Percentiles rank a stretch among this genome's conserved stretches.
phyloP scores from a whole-genome alignment of 768 basidiomycete genomes.

The Lactifluus echinatus region DNA sequence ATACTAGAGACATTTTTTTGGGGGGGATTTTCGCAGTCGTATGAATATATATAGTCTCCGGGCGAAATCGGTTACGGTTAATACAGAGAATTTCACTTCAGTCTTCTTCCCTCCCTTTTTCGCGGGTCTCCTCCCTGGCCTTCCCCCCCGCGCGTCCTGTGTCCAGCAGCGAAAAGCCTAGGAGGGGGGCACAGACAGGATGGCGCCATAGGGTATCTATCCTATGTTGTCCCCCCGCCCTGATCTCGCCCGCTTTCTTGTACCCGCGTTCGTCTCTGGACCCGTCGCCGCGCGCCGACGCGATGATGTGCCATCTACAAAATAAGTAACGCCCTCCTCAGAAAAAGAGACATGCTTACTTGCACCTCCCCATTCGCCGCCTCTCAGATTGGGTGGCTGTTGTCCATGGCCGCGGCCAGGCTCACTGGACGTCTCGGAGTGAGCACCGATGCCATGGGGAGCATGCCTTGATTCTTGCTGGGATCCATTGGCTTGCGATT shows the following conservation, averaged over 20 bases:
- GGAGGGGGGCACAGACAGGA: neutral
- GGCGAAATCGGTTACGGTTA: too few relatives aligned
- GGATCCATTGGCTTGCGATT: neutral
- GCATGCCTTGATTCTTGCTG: neutral
- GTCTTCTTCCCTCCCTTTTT: too few relatives aligned
- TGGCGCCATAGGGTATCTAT: neutral
- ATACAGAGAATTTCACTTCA: too few relatives aligned
- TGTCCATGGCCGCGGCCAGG: neutral
- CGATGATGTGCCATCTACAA: neutral
- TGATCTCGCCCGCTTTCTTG: neutral
- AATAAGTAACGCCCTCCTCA: neutral
- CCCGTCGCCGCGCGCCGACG: neutral
- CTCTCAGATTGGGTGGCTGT: neutral
- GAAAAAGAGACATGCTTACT: neutral
- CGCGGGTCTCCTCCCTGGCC: neutral
- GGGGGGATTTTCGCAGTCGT: too few relatives aligned
- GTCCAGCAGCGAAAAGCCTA: neutral
- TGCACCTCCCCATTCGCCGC: neutral
- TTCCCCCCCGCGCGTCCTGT: neutral
- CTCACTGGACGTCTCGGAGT: neutral
- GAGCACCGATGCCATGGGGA: neutral
- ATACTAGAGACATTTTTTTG: too few relatives aligned
- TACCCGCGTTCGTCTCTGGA: neutral
- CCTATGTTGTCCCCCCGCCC: neutral
- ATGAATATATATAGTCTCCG: too few relatives aligned